phyloP scores from a whole-genome alignment of 306 rosid genomes.

The Ammopiptanthus mongolicus region DNA sequence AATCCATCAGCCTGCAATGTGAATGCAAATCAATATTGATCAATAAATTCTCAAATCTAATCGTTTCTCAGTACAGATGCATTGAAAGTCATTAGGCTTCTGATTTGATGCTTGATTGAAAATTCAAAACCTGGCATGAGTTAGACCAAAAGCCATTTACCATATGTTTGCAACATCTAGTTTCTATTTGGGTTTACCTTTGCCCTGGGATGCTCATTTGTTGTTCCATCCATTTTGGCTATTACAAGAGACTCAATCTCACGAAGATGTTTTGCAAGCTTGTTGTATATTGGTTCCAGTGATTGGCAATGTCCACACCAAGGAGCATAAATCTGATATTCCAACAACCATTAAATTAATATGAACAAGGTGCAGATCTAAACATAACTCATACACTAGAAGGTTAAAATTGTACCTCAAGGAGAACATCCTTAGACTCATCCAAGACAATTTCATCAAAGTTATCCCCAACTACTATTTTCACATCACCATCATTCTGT shows the following conservation, averaged over 20 bases:
- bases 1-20: slow-evolving; percentile 46
- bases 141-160: slow-evolving; percentile 3
- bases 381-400: neutral
- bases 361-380: slow-evolving; percentile 14
- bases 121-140: slow-evolving; percentile 3
- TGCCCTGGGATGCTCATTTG: slow-evolving; percentile 97
- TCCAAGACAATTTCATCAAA: slow-evolving; percentile 92
- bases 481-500: slow-evolving; percentile 88
- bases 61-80: neutral
- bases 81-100: neutral
- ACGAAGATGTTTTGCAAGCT: slow-evolving; percentile 84
- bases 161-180: neutral
- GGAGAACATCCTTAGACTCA: slow-evolving; percentile 97
- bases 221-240: slow-evolving; percentile 99
- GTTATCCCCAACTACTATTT: slow-evolving; percentile 86
- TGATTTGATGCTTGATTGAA: neutral
- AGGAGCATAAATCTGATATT: slow-evolving; percentile 87
- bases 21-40: neutral
- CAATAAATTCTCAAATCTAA: neutral
- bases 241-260: slow-evolving; percentile 75
- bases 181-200: slow-evolving; percentile 52
- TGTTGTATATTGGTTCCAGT: slow-evolving; percentile 86
- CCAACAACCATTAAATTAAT: neutral
- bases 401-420: slow-evolving; percentile 54
- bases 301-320: slow-evolving; percentile 99